A percentile compares a stretch with the other conserved stretches of the same genome.
Conservation (phyloP, 345 rosid genomes). For the Populus ilicifolia region DNA sequence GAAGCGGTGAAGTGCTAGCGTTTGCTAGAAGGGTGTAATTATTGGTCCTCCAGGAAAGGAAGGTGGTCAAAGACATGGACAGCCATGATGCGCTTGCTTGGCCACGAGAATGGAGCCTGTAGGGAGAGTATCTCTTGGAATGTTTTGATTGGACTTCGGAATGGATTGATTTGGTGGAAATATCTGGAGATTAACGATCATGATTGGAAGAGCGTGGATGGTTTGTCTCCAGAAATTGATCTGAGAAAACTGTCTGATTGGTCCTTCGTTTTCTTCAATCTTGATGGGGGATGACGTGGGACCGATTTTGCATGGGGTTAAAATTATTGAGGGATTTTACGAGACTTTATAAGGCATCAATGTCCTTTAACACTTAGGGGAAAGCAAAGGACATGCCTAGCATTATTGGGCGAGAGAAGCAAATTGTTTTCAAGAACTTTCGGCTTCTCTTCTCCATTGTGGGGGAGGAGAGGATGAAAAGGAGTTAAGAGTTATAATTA, state of each 20-base stretch:
- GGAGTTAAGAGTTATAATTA: too few relatives aligned
- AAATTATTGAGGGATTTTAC: not conserved
- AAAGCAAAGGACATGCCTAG: not conserved
- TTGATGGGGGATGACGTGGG: not conserved
- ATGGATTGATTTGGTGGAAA: not conserved
- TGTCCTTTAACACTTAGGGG: not conserved
- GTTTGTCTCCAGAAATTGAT: too few relatives aligned
- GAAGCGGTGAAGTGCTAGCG: not conserved
- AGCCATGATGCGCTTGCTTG: not conserved
- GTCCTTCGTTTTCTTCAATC: not conserved
- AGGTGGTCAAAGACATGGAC: not conserved
- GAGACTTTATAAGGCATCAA: not conserved
- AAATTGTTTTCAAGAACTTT: not conserved
- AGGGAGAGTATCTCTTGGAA: not conserved
- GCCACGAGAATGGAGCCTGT: not conserved
- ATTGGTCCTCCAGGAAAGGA: not conserved
- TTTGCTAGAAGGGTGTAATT: not conserved
- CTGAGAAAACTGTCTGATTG: not conserved
- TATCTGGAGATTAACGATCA: not conserved
- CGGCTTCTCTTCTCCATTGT: not conserved
- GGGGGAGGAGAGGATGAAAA: not conserved
- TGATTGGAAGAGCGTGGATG: not conserved
- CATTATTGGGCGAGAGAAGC: too few relatives aligned
- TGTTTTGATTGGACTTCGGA: not conserved
- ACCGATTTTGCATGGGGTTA: not conserved